These are phyloP conservation scores for Trichoderma endophyticum DNA, from an alignment of 2,329 filamentous ascomycete genomes.

Conservation along the genomic window DNA sequence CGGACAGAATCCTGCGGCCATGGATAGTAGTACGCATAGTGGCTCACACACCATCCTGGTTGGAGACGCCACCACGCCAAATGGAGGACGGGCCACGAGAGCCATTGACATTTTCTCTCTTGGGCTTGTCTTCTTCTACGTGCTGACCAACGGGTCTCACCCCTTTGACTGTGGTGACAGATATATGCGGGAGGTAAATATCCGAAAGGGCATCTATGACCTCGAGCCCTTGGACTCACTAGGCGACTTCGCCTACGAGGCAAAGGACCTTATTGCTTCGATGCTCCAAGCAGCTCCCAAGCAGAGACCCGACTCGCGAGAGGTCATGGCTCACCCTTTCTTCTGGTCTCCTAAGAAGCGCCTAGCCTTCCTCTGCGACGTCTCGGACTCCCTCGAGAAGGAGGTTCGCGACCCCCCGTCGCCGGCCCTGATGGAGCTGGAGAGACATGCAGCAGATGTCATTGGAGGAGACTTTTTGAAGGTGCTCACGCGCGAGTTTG, in stretches of 20 bases:
- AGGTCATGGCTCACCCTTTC: conserved; percentile 90
- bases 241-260: conserved; percentile 81
- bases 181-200: conserved; percentile 96
- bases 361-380: conserved; percentile 89
- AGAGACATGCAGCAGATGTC: conserved; percentile 49
- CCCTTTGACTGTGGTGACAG: conserved; percentile 92
- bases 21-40: conserved; percentile 57
- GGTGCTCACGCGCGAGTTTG: conserved; percentile 73
- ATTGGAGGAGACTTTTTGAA: conserved; percentile 74
- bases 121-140: conserved; percentile 97
- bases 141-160: conserved; percentile 88
- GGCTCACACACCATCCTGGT: conserved; percentile 58
- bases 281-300: conserved; percentile 65
- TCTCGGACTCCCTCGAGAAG: conserved; percentile 94
- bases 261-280: conserved; percentile 76
- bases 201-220: conserved; percentile 81
- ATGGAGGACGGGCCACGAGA: conserved; percentile 76
- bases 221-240: conserved; percentile 69
- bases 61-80: conserved; percentile 47
- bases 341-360: conserved; percentile 93
- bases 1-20: conserved; percentile 47
- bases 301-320: conserved; percentile 64
- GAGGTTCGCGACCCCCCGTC: conserved; percentile 83
- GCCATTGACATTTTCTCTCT: conserved; percentile 97
- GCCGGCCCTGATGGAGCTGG: conserved; percentile 58